phyloP scores from a whole-genome alignment of 2,329 filamentous ascomycete genomes.

The Fusarium sp. region DNA sequence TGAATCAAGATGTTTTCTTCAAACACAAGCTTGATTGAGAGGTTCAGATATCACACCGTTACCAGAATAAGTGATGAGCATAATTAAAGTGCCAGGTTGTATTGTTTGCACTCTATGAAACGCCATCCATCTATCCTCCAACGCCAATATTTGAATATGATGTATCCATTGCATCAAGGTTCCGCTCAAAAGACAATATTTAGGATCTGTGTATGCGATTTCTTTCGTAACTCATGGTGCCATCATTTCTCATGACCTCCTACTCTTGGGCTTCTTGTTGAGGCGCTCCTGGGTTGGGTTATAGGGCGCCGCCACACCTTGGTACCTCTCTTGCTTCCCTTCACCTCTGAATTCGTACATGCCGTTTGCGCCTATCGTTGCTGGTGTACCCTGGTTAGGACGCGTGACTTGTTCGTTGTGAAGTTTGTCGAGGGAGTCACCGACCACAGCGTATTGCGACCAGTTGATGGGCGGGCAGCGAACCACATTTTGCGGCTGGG shows the following conservation, averaged over 20 bases:
- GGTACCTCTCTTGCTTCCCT: slow-evolving; percentile 56
- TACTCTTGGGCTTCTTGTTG: slow-evolving; percentile 50
- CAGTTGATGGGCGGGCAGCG: slow-evolving; percentile 93
- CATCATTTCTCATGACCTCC: slow-evolving; percentile 42
- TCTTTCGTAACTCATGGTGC: slow-evolving; percentile 15
- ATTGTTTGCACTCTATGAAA: slow-evolving; percentile 20
- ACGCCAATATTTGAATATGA: slow-evolving; percentile 18
- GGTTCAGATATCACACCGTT: not conserved
- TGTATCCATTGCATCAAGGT: not conserved
- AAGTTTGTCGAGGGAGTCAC: slow-evolving; percentile 79
- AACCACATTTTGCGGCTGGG: slow-evolving; percentile 82
- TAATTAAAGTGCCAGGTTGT: slow-evolving; percentile 2
- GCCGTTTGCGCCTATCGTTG: slow-evolving; percentile 55
- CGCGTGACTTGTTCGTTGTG: slow-evolving; percentile 80
- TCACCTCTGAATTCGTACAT: slow-evolving; percentile 62
- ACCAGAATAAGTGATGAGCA: not conserved
- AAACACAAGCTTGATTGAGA: not conserved
- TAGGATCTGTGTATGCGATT: slow-evolving; percentile 7
- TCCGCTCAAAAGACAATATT: slow-evolving; percentile 23
- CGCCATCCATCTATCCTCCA: slow-evolving; percentile 23
- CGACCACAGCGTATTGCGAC: slow-evolving; percentile 92
- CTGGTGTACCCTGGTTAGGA: slow-evolving; percentile 68
- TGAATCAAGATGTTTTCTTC: not conserved
- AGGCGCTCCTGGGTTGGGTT: slow-evolving; percentile 63
- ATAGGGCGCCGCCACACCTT: slow-evolving; percentile 68